Evolutionary conservation across 345 rosid species (phyloP), one percentile per base, ranked within the genome.

Genomic region (Noccaea bulbosa): DNA sequence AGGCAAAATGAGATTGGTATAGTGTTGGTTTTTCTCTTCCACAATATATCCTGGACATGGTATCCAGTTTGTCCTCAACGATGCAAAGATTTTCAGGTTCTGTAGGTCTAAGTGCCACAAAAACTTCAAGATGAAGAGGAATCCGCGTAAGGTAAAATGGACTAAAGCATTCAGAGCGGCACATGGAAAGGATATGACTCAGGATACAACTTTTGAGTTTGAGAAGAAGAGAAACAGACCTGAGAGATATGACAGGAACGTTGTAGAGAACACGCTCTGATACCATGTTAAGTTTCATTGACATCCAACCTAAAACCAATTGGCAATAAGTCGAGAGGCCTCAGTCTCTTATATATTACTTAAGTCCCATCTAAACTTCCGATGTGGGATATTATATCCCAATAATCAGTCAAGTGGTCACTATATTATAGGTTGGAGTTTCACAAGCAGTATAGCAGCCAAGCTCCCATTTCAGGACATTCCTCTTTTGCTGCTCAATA

Each of bases 81-180:
- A 87, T 80, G 95, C 95, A 1, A 88, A 91, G 98, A 80, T 94
- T 40, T 94, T 91, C 79, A 73, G 91, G 32, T 94, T 94, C 78
- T 94, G 95, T 79, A 80, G 96, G 79, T 92, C 93, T 3, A 70
- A 89, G 75, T 89, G 96, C 81, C 96, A 92, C 77, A 92, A 92
- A 78, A 92, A 92, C 78, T 89, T 92, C 67, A 95, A 95, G 80
- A 95, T 92, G 99, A 95, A 95, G 89, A 92, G 98, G 71, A 95
- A 92, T 74, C 99, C 98, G 6, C 88, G 97, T 43, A 92, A 94
- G 71, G 93, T 94, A 7, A 92, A 92, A 69, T 94, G 98, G 98
- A 92, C 98, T 55, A 94, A 94, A 86, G 97, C 93, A 63, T 89
- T 81, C 47, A 83, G 98, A 81, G 82, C 85, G 2, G 60, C 88